Evolutionary conservation across 1,139 yeast species (phyloP), one percentile per base, ranked within the genome.

Genomic region (Protomyces inundatus): DNA sequence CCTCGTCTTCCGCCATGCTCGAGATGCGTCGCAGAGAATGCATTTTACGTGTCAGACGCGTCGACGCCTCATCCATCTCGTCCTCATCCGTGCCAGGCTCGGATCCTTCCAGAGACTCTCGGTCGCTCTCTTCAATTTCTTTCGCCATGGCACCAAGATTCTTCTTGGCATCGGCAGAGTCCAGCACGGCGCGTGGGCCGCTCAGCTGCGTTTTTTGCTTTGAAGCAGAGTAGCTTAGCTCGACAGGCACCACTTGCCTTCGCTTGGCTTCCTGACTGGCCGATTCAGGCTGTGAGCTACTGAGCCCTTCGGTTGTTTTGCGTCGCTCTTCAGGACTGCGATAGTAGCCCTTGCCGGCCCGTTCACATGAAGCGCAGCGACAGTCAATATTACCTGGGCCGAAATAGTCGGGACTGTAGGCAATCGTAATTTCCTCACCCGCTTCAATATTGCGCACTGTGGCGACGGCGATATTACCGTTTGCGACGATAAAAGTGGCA

Each of bases 381-480:
- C 83, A 80, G 64, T 80, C 81, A 12, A 73, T 67, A 66, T 80
- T 80, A 16, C 70, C 63, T 42, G 67, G 69, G 32, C 83, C 83
- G 68, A 80, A 80, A 66, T 80, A 80, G 66, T 75, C 74, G 6
- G 74, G 69, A 0, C 82, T 74, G 68, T 80, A 80, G 39, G 70
- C 70, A 3, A 79, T 81, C 0, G 83, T 79, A 40, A 80, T 76
- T 66, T 80, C 82, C 68, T 80, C 81, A 16, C 82, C 82, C 2
- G 74, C 70, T 0, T 69, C 63, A 35, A 80, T 79, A 6, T 69
- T 70, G 36, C 76, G 72, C 2, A 67, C 68, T 0, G 81, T 76
- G 10, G 73, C 70, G 12, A 79, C 70, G 32, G 73, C 69, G 70
- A 80, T 74, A 30, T 64, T 69, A 64, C 62, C 66, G 14, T 72